These are phyloP conservation scores for Fraxinus ornus DNA, from an alignment of 305 asterid genomes.

Conservation along the genomic window DNA sequence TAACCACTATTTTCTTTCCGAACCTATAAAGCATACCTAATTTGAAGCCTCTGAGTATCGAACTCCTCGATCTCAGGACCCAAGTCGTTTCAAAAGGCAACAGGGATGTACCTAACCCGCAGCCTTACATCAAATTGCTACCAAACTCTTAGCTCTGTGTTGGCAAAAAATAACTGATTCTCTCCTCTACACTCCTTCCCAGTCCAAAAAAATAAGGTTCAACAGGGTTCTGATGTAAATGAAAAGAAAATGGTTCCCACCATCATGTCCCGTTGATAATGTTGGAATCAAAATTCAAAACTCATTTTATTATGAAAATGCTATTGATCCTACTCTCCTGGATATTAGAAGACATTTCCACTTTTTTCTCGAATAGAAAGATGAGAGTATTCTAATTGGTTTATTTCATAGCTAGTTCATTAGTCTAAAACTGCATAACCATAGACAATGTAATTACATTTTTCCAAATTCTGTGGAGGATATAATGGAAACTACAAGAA, in stretches of 20 bases:
- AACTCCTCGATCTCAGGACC: neutral
- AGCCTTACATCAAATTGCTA: neutral
- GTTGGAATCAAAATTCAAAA: neutral
- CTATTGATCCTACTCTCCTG: neutral
- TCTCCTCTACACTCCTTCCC: neutral
- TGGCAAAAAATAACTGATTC: neutral
- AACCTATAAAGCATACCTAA: neutral
- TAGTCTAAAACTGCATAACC: neutral
- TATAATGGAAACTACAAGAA: slow-evolving; percentile 6
- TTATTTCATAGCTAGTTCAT: neutral
- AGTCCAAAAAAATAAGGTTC: neutral
- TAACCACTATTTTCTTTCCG: neutral
- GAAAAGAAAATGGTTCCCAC: neutral
- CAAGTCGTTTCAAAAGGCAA: neutral
- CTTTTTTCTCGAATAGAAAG: neutral
- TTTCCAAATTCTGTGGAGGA: neutral
- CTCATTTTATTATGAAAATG: neutral
- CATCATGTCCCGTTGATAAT: neutral
- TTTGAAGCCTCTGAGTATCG: neutral
- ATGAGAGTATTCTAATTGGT: neutral
- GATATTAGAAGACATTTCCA: neutral
- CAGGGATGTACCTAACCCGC: slow-evolving; percentile 1
- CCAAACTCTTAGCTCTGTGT: neutral
- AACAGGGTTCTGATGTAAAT: slow-evolving; percentile 3
- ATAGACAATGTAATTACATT: neutral